Conservation (phyloP, 352 stramenopile genomes). For the Pythium aquatile region DNA sequence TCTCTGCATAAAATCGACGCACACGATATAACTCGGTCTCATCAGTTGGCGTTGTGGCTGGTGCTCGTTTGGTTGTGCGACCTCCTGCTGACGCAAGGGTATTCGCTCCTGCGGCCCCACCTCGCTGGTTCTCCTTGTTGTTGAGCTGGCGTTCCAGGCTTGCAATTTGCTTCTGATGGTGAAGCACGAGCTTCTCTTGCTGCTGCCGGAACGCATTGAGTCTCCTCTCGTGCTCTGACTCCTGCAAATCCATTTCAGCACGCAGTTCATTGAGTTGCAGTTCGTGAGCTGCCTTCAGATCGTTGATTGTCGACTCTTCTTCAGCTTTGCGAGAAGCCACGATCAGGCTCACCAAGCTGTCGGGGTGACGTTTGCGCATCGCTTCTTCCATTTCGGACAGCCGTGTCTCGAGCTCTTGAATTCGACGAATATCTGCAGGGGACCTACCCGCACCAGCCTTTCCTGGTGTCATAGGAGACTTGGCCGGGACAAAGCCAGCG, state of each 20-base stretch:
- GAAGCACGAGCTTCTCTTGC: slow-evolving; percentile 70
- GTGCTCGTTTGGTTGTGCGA: slow-evolving; percentile 1
- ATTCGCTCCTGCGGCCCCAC: background rate
- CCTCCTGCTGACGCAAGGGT: background rate
- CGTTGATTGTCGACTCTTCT: slow-evolving; percentile 52
- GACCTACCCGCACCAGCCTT: slow-evolving; percentile 23
- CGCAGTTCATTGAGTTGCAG: slow-evolving; percentile 41
- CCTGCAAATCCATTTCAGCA: slow-evolving; percentile 46
- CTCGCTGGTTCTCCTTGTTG: slow-evolving; percentile 21
- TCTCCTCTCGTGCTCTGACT: slow-evolving; percentile 55
- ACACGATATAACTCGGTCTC: slow-evolving; percentile 50
- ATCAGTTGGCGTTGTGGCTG: slow-evolving; percentile 10
- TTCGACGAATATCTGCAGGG: slow-evolving; percentile 59
- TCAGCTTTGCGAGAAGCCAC: slow-evolving; percentile 63
- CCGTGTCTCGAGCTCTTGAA: slow-evolving; percentile 69
- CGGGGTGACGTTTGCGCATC: slow-evolving; percentile 70
- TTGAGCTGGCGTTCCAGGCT: slow-evolving; percentile 46
- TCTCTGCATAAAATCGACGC: slow-evolving; percentile 68
- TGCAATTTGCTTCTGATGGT: slow-evolving; percentile 64
- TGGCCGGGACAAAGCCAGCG: background rate
- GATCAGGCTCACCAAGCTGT: slow-evolving; percentile 80
- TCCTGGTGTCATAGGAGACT: slow-evolving; percentile 6
- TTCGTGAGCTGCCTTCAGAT: slow-evolving; percentile 38
- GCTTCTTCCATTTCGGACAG: slow-evolving; percentile 73
- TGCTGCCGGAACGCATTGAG: slow-evolving; percentile 74